phyloP scores from a whole-genome alignment of 352 stramenopile genomes.

The Phytophthora pistaciae region DNA sequence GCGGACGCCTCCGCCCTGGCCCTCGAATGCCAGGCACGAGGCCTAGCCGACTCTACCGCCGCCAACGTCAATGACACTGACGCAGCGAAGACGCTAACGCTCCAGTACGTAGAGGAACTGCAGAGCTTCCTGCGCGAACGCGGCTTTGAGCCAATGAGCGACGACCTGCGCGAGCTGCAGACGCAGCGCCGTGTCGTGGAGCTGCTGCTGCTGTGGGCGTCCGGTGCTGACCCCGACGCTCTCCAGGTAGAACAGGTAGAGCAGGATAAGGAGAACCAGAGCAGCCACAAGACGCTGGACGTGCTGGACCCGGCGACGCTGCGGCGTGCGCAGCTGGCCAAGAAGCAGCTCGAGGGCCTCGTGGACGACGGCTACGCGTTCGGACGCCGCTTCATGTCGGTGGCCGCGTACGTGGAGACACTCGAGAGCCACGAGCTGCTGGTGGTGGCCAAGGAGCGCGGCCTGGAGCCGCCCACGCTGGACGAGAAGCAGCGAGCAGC shows the following conservation, averaged over 20 bases:
- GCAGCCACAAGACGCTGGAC: conserved; percentile 1
- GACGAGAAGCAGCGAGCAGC: conserved; percentile 37
- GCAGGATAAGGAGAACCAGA: conserved; percentile 23
- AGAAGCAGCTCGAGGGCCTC: conserved; percentile 48
- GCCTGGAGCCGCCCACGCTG: conserved; percentile 39
- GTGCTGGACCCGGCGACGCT: conserved; percentile 28
- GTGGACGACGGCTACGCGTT: conserved; percentile 75
- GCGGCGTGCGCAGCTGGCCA: conserved; percentile 40
- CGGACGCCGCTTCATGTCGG: conserved; percentile 64
- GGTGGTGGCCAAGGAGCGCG: conserved; percentile 34
- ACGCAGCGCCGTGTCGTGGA: conserved; percentile 56
- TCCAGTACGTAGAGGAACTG: conserved; percentile 50
- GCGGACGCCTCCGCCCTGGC: background rate
- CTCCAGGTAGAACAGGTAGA: background rate
- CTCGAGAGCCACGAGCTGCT: conserved; percentile 59
- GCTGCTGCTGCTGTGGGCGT: conserved; percentile 45
- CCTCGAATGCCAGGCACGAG: conserved; percentile 60
- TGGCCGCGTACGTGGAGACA: conserved; percentile 62
- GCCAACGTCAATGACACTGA: background rate
- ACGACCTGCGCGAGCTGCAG: conserved; percentile 38
- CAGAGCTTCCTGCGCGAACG: conserved; percentile 30
- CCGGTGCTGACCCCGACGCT: conserved; percentile 9
- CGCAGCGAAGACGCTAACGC: conserved; percentile 14
- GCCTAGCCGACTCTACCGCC: conserved; percentile 23
- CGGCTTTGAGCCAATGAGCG: conserved; percentile 49